Conservation (phyloP, 257 asterid genomes). For the Craterostigma plantagineum region DNA sequence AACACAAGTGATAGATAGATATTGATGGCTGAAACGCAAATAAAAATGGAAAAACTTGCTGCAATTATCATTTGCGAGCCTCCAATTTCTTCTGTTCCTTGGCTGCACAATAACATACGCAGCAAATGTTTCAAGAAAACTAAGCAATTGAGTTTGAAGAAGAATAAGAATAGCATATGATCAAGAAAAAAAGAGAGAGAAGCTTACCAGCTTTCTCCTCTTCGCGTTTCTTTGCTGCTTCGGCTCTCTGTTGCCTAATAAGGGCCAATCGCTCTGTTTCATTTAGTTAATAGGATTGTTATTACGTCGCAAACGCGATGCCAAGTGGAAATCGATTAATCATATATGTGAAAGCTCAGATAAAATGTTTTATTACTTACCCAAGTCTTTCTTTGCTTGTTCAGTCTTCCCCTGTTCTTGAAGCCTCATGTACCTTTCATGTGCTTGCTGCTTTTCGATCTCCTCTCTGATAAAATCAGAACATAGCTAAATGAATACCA, state of each 20-base stretch:
- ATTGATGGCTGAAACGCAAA: too few relatives aligned
- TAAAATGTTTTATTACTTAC: constrained; percentile 18
- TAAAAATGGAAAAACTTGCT: not conserved
- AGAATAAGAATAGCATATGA: not conserved
- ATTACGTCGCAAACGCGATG: not conserved
- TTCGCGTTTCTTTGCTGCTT: constrained; percentile 53
- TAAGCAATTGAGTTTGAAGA: not conserved
- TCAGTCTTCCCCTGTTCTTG: constrained; percentile 99
- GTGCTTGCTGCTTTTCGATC: constrained; percentile 82
- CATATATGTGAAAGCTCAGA: too few relatives aligned
- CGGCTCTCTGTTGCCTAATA: constrained; percentile 50
- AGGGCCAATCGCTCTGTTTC: constrained; percentile 60
- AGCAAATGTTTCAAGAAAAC: not conserved
- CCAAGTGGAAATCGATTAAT: too few relatives aligned
- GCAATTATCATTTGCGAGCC: constrained; percentile 34
- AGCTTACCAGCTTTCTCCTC: constrained; percentile 57
- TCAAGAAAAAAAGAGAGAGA: not conserved
- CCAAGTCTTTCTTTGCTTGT: constrained; percentile 84
- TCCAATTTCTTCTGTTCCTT: constrained; percentile 54
- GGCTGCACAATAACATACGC: too few relatives aligned
- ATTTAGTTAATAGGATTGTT: not conserved
- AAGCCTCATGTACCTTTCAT: constrained; percentile 89
- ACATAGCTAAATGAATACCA: too few relatives aligned
- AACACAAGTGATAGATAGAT: too few relatives aligned
- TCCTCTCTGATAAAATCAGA: constrained; percentile 76